Percentiles rank a stretch among this genome's conserved stretches.
phyloP scores from a whole-genome alignment of 192 early-diverging fungal species.

The Mortierella claussenii region DNA sequence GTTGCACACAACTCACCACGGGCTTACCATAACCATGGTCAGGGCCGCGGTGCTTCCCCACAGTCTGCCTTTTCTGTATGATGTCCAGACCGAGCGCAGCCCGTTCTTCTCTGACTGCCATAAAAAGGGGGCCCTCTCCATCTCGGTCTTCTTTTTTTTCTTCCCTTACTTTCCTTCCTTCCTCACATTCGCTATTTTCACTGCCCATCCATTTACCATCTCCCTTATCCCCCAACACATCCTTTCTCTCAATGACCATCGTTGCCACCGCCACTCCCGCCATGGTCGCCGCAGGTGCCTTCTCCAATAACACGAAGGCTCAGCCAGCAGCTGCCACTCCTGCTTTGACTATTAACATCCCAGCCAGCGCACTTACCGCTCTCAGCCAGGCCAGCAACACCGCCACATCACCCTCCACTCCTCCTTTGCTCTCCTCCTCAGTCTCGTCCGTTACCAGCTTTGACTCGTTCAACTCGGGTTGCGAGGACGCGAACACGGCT shows the following conservation, averaged over 20 bases:
- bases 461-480: background rate
- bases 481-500: background rate
- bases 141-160: too few species aligned
- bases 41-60: too few species aligned
- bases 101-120: too few species aligned
- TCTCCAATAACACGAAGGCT: conserved; percentile 24
- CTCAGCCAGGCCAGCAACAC: conserved; percentile 2
- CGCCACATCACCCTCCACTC: conserved; percentile 16
- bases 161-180: too few species aligned
- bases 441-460: conserved; percentile 19
- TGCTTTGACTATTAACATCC: conserved; percentile 37
- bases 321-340: conserved; percentile 4
- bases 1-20: too few species aligned
- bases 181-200: too few species aligned
- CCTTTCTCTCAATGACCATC: background rate
- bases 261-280: conserved; percentile 1
- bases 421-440: conserved; percentile 36
- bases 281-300: conserved; percentile 17
- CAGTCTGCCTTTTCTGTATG: too few species aligned
- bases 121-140: too few species aligned
- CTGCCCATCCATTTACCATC: too few species aligned
- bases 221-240: too few species aligned
- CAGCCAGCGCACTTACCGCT: background rate
- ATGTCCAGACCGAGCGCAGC: too few species aligned
- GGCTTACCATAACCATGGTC: too few species aligned